Evolutionary conservation across 768 basidiomycete genomes (phyloP), one percentile per base, ranked within the genome.

Genomic region (Termitomyces sp.): DNA sequence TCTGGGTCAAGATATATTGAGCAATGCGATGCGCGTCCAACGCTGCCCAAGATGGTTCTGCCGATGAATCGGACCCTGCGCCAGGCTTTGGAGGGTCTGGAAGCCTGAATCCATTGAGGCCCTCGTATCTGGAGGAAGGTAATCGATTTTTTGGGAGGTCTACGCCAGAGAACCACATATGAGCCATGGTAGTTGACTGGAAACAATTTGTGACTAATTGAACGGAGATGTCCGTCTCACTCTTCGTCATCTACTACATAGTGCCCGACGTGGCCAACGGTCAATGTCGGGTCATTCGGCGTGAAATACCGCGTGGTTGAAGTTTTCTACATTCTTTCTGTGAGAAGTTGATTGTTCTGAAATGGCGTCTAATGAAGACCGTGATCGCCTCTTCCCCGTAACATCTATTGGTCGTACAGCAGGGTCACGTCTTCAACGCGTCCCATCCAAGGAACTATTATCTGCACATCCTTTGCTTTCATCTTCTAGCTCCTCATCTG

Each of bases 391-490:
- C 14, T 84, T 84, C 62, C 84, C 83, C 49, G 70, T 82, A 18
- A 74, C 76, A 2, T 86, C 85, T 36, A 82, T 86, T 55, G 82
- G 83, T 20, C 78, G 83, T 34, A 68, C 73, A 16, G 74, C 78
- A 55, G 81, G 82, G 14, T 64, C 73, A 39, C 69, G 70, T 40
- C 65, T 83, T 34, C 74, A 74, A 36, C 78, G 73, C 49, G 65
- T 74, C 7, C 61, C 76, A 3, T 82, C 83, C 2, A 80, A 80
- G 51, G 89, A 91, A 47, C 70, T 79, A 12, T 71, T 85, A 30
- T 72, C 78, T 5, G 81, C 86, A 0, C 90, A 91, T 63, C 89
- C 89, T 4, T 73, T 91, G 18, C 78, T 89, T 12, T 84, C 82
- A 4, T 79, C 60, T 32, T 75, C 53, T 62, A 71, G 64, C 51